These are phyloP conservation scores for Russula compacta DNA, from an alignment of 768 basidiomycete genomes.

Conservation along the genomic window DNA sequence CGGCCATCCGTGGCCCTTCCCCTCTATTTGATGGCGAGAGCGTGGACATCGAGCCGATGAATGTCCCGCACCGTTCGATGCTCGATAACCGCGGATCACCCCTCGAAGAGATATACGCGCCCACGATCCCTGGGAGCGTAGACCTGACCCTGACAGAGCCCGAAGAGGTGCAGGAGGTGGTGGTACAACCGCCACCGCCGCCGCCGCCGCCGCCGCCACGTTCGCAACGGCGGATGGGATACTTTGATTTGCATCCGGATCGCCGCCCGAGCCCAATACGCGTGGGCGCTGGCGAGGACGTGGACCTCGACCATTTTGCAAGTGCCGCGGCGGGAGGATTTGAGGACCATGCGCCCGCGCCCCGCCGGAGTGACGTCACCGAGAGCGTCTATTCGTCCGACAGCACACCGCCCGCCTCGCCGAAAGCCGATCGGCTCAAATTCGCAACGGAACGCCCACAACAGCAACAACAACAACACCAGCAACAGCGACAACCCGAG, in stretches of 20 bases:
- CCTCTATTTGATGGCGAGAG: conserved; percentile 34
- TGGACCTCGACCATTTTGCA: conserved; percentile 6
- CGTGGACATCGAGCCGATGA: conserved; percentile 22
- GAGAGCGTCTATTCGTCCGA: conserved; percentile 10
- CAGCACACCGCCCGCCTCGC: not conserved
- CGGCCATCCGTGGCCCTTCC: conserved; percentile 37
- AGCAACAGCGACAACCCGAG: not conserved
- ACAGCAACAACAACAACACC: no score
- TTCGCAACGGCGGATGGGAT: conserved; percentile 38
- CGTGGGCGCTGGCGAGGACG: not conserved
- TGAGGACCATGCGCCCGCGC: conserved; percentile 22
- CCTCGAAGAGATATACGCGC: not conserved
- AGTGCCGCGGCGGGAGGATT: conserved; percentile 13
- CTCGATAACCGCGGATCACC: conserved; percentile 3
- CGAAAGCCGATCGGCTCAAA: not conserved
- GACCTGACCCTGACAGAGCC: not conserved
- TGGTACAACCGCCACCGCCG: not conserved
- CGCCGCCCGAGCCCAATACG: conserved; percentile 39
- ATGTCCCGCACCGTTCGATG: conserved; percentile 10
- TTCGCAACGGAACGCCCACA: not conserved
- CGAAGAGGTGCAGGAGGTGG: conserved; percentile 23
- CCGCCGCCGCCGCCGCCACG: not conserved
- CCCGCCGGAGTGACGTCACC: conserved; percentile 5
- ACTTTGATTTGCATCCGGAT: conserved; percentile 76
- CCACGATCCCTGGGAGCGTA: conserved; percentile 1